These are phyloP conservation scores for Emiliania huxleyi DNA, from an alignment of 78 protist species.

Conservation along the genomic window DNA sequence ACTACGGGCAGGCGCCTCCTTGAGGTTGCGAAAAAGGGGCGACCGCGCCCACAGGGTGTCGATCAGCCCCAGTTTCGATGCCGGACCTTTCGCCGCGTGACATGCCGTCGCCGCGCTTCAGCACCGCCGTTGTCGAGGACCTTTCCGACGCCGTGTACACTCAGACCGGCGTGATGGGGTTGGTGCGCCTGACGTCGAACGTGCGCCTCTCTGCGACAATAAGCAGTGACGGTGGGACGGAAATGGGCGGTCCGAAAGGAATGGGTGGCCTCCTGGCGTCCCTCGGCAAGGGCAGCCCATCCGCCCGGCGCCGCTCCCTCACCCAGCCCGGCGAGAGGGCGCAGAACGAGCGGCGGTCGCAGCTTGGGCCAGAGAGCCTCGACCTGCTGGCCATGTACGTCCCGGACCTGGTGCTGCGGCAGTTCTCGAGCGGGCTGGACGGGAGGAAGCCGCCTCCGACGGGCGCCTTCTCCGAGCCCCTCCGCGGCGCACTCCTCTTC, in stretches of 20 bases:
- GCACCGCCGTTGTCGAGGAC: neutral
- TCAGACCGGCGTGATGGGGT: neutral
- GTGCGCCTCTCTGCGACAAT: too few species aligned
- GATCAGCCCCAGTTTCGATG: too few species aligned
- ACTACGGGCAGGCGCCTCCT: too few species aligned
- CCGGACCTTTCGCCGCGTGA: too few species aligned
- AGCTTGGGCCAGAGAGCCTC: neutral
- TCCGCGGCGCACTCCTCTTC: neutral
- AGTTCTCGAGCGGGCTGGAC: neutral
- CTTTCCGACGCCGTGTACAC: neutral
- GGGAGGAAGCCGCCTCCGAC: neutral
- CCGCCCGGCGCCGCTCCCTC: neutral
- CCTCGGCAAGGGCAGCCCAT: too few species aligned
- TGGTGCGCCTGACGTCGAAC: neutral
- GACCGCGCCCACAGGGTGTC: too few species aligned
- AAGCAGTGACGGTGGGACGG: too few species aligned
- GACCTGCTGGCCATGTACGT: neutral
- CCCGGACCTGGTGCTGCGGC: neutral
- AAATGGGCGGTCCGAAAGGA: too few species aligned
- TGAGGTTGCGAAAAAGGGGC: too few species aligned
- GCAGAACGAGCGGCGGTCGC: neutral
- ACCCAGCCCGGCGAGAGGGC: neutral
- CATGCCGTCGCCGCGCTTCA: neutral
- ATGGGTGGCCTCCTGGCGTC: too few species aligned
- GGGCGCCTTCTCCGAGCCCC: neutral